These are phyloP conservation scores for Corymbia maculata DNA, from an alignment of 345 rosid species.

Conservation along the genomic window DNA sequence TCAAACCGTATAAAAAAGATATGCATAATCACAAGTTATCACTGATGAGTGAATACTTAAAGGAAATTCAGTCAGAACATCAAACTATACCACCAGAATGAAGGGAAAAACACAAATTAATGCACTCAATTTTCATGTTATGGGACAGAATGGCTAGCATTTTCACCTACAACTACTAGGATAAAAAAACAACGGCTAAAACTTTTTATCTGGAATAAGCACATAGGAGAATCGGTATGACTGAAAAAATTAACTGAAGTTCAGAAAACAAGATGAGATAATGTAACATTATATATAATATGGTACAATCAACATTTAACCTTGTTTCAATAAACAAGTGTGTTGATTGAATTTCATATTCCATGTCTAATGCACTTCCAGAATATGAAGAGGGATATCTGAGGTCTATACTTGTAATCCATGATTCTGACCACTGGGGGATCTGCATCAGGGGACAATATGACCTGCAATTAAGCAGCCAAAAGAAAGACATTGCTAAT, in stretches of 20 bases:
- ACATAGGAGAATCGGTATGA: background rate
- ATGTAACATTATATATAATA: too few relatives aligned
- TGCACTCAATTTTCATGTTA: background rate
- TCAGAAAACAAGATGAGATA: too few relatives aligned
- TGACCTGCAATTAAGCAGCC: slow-evolving; percentile 42
- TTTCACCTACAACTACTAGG: background rate
- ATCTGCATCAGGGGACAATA: slow-evolving; percentile 85
- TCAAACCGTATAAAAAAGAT: background rate
- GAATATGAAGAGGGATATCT: background rate
- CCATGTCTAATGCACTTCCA: background rate
- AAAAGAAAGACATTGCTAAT: background rate
- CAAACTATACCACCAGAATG: background rate
- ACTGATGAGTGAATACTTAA: background rate
- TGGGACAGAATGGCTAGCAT: background rate
- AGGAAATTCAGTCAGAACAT: background rate
- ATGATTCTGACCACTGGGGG: slow-evolving; percentile 91
- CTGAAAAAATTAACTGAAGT: background rate
- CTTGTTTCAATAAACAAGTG: background rate
- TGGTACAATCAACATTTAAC: background rate
- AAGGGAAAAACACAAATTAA: background rate
- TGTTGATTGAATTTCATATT: background rate
- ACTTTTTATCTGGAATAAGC: background rate
- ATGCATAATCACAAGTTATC: background rate
- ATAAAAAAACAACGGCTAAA: background rate
- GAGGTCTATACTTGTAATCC: slow-evolving; percentile 64